Evolutionary conservation across 768 basidiomycete species (phyloP).

Genomic region (Boletus edulis): DNA sequence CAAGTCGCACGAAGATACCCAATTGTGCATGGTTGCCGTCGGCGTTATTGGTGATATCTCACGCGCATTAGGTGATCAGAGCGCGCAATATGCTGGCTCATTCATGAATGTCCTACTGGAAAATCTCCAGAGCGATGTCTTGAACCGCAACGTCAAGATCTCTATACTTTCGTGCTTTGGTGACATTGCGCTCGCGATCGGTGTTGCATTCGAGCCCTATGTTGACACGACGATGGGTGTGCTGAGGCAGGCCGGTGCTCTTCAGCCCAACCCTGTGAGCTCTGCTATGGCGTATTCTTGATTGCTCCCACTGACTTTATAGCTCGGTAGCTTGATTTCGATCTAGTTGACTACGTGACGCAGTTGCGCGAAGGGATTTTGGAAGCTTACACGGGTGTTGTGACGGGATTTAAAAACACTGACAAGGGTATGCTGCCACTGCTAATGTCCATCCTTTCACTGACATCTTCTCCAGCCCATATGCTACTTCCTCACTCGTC

Average conservation of each 20-base stretch:
- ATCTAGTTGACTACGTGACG: slow-evolving; percentile 89
- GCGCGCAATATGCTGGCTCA: slow-evolving; percentile 74
- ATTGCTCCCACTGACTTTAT: background rate
- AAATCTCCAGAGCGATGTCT: slow-evolving; percentile 84
- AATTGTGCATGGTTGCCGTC: slow-evolving; percentile 92
- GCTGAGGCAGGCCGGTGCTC: slow-evolving; percentile 82
- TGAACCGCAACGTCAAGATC: slow-evolving; percentile 95
- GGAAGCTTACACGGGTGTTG: slow-evolving; percentile 95
- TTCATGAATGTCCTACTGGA: slow-evolving; percentile 94
- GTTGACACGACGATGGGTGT: slow-evolving; percentile 89
- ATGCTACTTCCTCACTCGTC: slow-evolving; percentile 65
- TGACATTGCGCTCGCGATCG: slow-evolving; percentile 93
- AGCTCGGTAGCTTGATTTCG: slow-evolving; percentile 66
- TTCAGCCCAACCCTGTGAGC: slow-evolving; percentile 84
- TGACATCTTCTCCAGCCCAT: slow-evolving; percentile 3
- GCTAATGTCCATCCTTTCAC: background rate
- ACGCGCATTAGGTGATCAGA: slow-evolving; percentile 86
- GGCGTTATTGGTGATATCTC: slow-evolving; percentile 96
- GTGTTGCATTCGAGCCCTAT: slow-evolving; percentile 82
- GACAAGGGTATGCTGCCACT: slow-evolving; percentile 53
- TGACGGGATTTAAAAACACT: slow-evolving; percentile 85
- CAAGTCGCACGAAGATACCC: slow-evolving; percentile 90
- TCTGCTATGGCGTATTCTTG: background rate
- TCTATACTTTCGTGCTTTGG: slow-evolving; percentile 95
- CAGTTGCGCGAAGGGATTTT: slow-evolving; percentile 91